Percentiles rank a stretch among this genome's conserved stretches.
These are phyloP conservation scores for Raphanus raphanistrum DNA, from an alignment of 345 rosid species.

Conservation along the genomic window DNA sequence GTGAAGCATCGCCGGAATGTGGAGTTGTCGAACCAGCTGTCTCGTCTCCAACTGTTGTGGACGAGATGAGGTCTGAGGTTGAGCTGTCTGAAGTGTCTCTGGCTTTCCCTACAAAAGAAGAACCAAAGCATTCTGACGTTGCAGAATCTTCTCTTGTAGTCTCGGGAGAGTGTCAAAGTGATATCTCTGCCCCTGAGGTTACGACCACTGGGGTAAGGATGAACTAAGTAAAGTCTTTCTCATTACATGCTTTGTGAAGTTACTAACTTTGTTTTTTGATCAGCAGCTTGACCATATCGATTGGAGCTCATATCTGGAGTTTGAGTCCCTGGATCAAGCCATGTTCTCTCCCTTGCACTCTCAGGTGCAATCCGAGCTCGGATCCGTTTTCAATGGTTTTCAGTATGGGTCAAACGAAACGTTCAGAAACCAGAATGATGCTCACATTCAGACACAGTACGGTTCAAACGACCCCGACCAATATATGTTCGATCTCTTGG, in stretches of 20 bases:
- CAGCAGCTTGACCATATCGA: constrained; percentile 41
- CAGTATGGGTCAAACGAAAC: constrained; percentile 24
- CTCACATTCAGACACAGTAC: constrained; percentile 21
- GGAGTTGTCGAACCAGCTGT: constrained; percentile 38
- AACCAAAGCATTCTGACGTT: constrained; percentile 3
- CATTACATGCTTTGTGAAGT: background rate
- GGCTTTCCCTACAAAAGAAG: constrained; percentile 20
- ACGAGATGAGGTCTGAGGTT: background rate
- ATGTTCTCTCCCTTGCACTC: constrained; percentile 50
- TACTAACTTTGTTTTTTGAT: constrained; percentile 24
- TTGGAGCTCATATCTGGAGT: constrained; percentile 29
- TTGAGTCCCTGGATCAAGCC: constrained; percentile 37
- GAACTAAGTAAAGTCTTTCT: background rate
- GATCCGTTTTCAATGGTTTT: constrained; percentile 35
- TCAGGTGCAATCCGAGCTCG: constrained; percentile 43
- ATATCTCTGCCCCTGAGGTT: constrained; percentile 30
- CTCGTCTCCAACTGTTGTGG: constrained; percentile 38
- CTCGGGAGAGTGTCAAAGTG: constrained; percentile 24
- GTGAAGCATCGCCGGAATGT: constrained; percentile 23
- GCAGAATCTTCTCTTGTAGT: constrained; percentile 19
- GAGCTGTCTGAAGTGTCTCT: constrained; percentile 39
- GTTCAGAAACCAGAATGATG: background rate
- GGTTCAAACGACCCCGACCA: constrained; percentile 41
- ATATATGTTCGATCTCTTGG: constrained; percentile 40
- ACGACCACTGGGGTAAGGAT: constrained; percentile 43